These are phyloP conservation scores for Camillea tinctor DNA, from an alignment of 2,329 filamentous ascomycete species.

Conservation along the genomic window DNA sequence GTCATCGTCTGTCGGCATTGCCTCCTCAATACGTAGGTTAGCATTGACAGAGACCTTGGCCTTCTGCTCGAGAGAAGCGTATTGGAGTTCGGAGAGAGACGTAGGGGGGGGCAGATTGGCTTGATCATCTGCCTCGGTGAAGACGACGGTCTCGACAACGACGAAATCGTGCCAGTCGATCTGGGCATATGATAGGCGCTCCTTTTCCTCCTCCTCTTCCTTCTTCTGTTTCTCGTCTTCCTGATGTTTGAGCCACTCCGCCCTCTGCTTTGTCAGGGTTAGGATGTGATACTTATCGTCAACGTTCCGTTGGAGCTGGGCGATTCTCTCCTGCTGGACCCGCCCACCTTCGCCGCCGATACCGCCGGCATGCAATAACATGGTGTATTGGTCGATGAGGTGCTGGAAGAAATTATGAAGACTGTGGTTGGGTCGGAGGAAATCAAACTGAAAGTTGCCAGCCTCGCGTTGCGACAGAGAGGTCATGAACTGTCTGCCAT, in stretches of 20 bases:
- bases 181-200: conserved; percentile 72
- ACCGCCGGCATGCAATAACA: conserved; percentile 67
- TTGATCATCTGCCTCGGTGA: conserved; percentile 84
- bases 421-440: conserved; percentile 90
- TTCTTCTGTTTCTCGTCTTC: conserved; percentile 84
- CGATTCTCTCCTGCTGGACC: conserved; percentile 69
- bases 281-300: conserved; percentile 79
- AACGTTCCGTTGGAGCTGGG: conserved; percentile 71
- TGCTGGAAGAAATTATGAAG: conserved; percentile 94
- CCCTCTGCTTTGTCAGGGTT: conserved; percentile 76
- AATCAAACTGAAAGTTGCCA: conserved; percentile 93
- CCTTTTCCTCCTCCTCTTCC: conserved; percentile 81
- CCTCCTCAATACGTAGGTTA: conserved; percentile 87
- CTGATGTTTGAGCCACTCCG: conserved; percentile 83
- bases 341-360: conserved; percentile 65
- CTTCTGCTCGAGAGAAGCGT: conserved; percentile 91
- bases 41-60: conserved; percentile 83
- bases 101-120: conserved; percentile 85
- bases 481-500: conserved; percentile 89
- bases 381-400: conserved; percentile 90
- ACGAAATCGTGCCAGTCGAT: conserved; percentile 99
- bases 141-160: conserved; percentile 91
- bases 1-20: conserved; percentile 79
- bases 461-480: conserved; percentile 83
- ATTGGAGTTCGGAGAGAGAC: conserved; percentile 86